These are phyloP conservation scores for Clohesyomyces aquaticus DNA, from an alignment of 495 filamentous ascomycete species.

Conservation along the genomic window DNA sequence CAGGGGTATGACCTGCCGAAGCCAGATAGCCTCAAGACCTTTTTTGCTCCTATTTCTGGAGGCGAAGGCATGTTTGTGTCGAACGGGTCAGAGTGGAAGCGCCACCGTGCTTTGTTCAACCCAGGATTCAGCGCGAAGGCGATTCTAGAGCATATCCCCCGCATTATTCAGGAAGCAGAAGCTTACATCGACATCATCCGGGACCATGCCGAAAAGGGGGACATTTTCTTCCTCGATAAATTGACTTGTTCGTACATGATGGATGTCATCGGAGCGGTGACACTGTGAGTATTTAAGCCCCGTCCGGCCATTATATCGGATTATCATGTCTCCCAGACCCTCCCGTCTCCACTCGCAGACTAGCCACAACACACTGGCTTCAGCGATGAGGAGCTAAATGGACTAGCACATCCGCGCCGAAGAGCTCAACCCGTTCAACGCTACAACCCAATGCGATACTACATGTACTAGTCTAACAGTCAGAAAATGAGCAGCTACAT, in stretches of 20 bases:
- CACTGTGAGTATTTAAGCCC: neutral
- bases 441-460: conserved; percentile 1
- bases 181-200: neutral
- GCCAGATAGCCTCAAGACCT: neutral
- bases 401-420: neutral
- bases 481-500: neutral
- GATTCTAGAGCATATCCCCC: neutral
- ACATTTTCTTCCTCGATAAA: neutral
- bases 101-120: neutral
- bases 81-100: neutral
- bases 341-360: neutral
- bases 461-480: neutral
- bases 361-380: neutral
- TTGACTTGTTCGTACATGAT: neutral
- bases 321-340: neutral
- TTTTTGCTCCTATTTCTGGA: conserved; percentile 3
- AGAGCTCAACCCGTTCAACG: conserved; percentile 4
- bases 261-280: neutral
- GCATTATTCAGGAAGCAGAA: neutral
- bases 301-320: neutral
- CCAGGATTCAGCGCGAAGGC: neutral
- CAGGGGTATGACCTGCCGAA: conserved; percentile 3
- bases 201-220: neutral
- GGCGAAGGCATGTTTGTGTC: neutral
- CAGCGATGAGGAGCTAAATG: neutral